Conservation (phyloP, 225 moss, liverwort and hornwort genomes). For the Physcomitrium patens region DNA sequence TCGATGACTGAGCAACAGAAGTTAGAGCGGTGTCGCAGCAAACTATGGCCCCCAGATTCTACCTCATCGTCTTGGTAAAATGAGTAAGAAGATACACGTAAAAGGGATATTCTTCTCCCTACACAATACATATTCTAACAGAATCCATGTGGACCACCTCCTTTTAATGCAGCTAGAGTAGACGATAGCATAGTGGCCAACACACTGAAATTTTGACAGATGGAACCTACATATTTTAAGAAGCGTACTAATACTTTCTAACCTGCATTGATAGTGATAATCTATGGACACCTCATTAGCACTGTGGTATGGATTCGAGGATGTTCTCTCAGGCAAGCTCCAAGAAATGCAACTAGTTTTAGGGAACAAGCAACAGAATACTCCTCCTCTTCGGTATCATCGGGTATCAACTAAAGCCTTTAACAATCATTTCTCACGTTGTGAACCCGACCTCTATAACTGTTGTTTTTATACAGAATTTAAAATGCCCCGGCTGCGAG, state of each 20-base stretch:
- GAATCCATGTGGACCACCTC: too few relatives aligned
- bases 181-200: too few relatives aligned
- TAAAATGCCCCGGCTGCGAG: neutral
- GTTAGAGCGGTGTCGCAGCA: too few relatives aligned
- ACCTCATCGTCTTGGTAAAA: too few relatives aligned
- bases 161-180: too few relatives aligned
- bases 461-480: neutral
- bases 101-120: too few relatives aligned
- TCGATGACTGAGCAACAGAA: neutral
- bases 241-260: neutral
- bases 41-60: too few relatives aligned
- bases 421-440: neutral
- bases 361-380: neutral
- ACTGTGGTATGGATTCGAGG: neutral
- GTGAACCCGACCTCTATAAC: too few relatives aligned
- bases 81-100: too few relatives aligned
- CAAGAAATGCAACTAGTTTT: neutral
- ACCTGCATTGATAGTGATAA: neutral
- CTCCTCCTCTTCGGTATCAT: neutral
- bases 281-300: neutral
- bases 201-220: too few relatives aligned
- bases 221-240: too few relatives aligned
- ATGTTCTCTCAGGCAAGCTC: neutral
- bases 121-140: too few relatives aligned
- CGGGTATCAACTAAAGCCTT: neutral